These are phyloP conservation scores for Diaporthe destruens DNA, from an alignment of 2,329 filamentous ascomycete genomes.

Conservation along the genomic window DNA sequence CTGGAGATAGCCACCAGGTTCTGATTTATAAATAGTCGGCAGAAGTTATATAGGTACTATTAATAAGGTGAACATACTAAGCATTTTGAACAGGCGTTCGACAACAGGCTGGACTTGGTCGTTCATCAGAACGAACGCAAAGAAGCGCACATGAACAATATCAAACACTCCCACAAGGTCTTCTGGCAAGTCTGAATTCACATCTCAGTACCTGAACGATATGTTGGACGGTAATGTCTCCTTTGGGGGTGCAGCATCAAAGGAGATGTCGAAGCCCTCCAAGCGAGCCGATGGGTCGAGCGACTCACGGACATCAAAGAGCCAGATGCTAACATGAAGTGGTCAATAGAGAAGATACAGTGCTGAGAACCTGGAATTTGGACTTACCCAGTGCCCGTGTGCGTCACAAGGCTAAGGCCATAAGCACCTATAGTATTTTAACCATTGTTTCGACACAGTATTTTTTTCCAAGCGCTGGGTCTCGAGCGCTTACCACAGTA, in stretches of 20 bases:
- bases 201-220: constrained; percentile 41
- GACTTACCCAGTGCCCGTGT: no score
- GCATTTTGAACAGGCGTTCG: constrained; percentile 42
- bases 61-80: constrained; percentile 38
- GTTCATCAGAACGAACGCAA: constrained; percentile 43
- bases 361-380: no score
- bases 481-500: no score
- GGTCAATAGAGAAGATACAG: background rate
- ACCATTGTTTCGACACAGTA: no score
- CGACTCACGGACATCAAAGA: constrained; percentile 30
- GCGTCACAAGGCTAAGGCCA: no score
- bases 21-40: background rate
- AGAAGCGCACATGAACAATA: constrained; percentile 46
- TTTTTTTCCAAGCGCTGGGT: no score
- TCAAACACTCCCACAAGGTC: constrained; percentile 43
- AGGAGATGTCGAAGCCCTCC: constrained; percentile 46
- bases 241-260: constrained; percentile 43
- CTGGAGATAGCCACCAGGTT: constrained; percentile 22
- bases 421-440: no score
- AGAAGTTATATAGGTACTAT: no score
- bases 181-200: constrained; percentile 41
- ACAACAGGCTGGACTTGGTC: constrained; percentile 41
- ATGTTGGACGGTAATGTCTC: constrained; percentile 43
- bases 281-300: constrained; percentile 41
- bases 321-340: constrained; percentile 33